Evolutionary conservation across 257 asterid genomes (phyloP).

Genomic region (Gentiana macrophylla): DNA sequence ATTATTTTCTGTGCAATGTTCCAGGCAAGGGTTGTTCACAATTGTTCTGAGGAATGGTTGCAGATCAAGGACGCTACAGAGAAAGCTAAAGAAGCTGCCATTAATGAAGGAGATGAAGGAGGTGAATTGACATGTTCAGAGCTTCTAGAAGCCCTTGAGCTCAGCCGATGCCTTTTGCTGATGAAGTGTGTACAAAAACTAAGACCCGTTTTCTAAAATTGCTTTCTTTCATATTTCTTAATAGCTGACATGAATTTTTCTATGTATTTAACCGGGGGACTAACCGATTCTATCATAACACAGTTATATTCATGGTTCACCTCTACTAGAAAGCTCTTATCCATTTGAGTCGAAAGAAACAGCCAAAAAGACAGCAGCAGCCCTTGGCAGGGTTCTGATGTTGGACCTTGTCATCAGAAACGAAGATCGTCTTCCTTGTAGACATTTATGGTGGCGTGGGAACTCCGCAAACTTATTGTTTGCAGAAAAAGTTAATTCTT

Average conservation of each 20-base stretch:
- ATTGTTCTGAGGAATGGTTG: slow-evolving; percentile 81
- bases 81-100: slow-evolving; percentile 70
- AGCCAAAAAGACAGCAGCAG: slow-evolving; percentile 73
- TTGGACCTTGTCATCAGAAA: slow-evolving; percentile 96
- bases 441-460: slow-evolving; percentile 95
- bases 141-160: slow-evolving; percentile 99
- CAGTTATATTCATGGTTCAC: slow-evolving; percentile 91
- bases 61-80: slow-evolving; percentile 91
- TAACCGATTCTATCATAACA: slow-evolving; percentile 11
- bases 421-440: slow-evolving; percentile 97
- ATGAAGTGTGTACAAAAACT: slow-evolving; percentile 54
- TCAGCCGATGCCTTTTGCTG: slow-evolving; percentile 85
- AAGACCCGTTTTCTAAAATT: slow-evolving; percentile 1
- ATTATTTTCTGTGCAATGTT: slow-evolving; percentile 1
- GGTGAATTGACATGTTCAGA: slow-evolving; percentile 94
- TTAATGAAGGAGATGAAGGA: slow-evolving; percentile 68
- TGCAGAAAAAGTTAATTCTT: slow-evolving; percentile 53
- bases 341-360: slow-evolving; percentile 83
- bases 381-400: slow-evolving; percentile 87
- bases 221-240: too few relatives aligned
- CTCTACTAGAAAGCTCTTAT: slow-evolving; percentile 68
- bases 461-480: slow-evolving; percentile 75
- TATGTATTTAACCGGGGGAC: background rate
- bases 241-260: too few relatives aligned
- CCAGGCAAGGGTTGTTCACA: slow-evolving; percentile 94